Conservation (phyloP, 345 rosid genomes). For the Corymbia maculata region DNA sequence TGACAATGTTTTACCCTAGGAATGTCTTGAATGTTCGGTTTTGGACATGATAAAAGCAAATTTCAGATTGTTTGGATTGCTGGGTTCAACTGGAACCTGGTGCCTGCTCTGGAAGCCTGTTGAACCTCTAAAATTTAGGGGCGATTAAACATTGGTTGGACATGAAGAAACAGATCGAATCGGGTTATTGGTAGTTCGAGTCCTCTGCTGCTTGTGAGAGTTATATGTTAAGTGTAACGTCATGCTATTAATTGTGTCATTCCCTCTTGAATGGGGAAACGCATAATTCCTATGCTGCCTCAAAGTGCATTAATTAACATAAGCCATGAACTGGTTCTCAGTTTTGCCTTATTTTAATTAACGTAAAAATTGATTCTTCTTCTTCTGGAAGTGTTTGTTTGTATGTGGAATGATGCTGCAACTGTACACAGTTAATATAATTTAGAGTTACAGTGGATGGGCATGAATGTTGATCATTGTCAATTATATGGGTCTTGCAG, state of each 20-base stretch:
- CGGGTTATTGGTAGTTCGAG: background rate
- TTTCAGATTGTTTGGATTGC: background rate
- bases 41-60: background rate
- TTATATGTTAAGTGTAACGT: background rate
- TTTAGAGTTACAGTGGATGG: background rate
- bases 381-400: background rate
- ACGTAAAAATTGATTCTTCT: background rate
- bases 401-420: background rate
- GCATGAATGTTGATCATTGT: background rate
- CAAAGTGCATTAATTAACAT: background rate
- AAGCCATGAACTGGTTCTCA: background rate
- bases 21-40: background rate
- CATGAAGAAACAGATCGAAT: background rate
- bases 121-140: background rate
- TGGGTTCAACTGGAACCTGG: background rate
- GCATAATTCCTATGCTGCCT: background rate
- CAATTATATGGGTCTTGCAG: conserved; percentile 11
- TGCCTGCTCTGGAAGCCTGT: background rate
- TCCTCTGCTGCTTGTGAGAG: background rate
- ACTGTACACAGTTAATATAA: background rate
- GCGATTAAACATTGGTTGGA: background rate
- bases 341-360: background rate
- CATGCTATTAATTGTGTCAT: background rate
- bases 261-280: background rate
- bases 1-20: background rate